Base-by-base conservation (phyloP, 345 rosid species). In the Eutrema yunnanense region DNA sequence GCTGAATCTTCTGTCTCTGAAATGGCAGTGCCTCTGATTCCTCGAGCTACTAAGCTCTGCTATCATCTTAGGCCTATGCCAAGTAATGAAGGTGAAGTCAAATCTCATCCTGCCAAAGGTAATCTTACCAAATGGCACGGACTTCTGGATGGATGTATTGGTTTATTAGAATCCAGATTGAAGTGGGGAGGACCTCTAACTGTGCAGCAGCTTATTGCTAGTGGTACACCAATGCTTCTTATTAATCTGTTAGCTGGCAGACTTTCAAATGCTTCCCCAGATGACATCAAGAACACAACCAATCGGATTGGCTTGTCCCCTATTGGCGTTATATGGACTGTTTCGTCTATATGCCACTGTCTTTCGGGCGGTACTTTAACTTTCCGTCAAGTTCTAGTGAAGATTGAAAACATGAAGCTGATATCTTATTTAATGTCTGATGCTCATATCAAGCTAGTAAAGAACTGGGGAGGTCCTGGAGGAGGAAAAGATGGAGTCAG, bases 401-500 rank as follows among this genome's bases (percentile, higher is more conserved):
- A 81, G 73, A 79, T 53, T 71, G 97, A 92, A 67, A 82, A 81
- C 57, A 63, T 89, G 72, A 95, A 86, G 79, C 79, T 82, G 59
- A 67, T 92, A 37, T 79, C 73, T 9, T 80, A 65, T 74, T 85
- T 95, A 78, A 76, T 89, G 73, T 84, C 89, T 70, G 96, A 86
- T 70, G 81, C 72, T 46, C 96, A 95, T 78, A 89, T 95, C 69
- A 90, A 88, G 84, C 93, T 86, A 76, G 87, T 95, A 42, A 88
- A 83, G 75, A 73, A 67, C 75, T 95, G 99, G 97, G 82, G 81
- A 80, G 97, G 97, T 48, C 96, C 92, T 0, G 95, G 93, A 44
- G 97, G 97, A 78, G 93, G 97, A 51, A 88, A 88, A 75, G 88
- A 87, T 81, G 97, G 97, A 67, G 89, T 84, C 72, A 88, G 83